A percentile compares a stretch with the other conserved stretches of the same genome.
Conservation (phyloP, 805 yeast genomes). For the Metschnikowia baotianmanensis region DNA sequence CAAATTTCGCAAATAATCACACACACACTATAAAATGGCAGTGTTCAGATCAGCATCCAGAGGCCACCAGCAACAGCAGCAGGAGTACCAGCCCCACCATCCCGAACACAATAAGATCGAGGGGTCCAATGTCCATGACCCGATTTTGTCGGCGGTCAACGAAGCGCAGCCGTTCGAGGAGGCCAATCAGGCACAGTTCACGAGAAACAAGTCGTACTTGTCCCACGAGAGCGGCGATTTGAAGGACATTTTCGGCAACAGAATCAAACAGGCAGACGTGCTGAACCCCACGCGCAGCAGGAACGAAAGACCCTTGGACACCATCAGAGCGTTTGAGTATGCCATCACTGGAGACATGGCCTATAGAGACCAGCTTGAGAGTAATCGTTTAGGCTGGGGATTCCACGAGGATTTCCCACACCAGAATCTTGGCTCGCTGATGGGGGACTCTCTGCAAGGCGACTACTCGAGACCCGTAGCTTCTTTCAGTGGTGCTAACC, state of each 20-base stretch:
- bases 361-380: slow-evolving; percentile 79
- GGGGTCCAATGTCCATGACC: slow-evolving; percentile 54
- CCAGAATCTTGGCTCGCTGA: slow-evolving; percentile 37
- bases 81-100: slow-evolving; percentile 29
- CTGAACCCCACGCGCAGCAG: slow-evolving; percentile 92
- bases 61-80: slow-evolving; percentile 27
- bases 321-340: slow-evolving; percentile 90
- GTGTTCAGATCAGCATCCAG: slow-evolving; percentile 23
- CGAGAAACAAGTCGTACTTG: slow-evolving; percentile 42
- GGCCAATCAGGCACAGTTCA: slow-evolving; percentile 39
- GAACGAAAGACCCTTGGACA: slow-evolving; percentile 95
- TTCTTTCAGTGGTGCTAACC: slow-evolving; percentile 40
- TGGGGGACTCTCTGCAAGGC: slow-evolving; percentile 20
- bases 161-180: slow-evolving; percentile 94
- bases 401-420: slow-evolving; percentile 77
- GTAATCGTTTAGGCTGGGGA: slow-evolving; percentile 78
- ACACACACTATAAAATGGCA: slow-evolving; percentile 11
- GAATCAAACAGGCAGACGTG: slow-evolving; percentile 74
- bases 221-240: slow-evolving; percentile 52
- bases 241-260: slow-evolving; percentile 83
- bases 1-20: neutral
- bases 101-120: slow-evolving; percentile 44
- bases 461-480: slow-evolving; percentile 37
- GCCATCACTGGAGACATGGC: slow-evolving; percentile 86
- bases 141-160: slow-evolving; percentile 88